Percentiles rank a stretch among this genome's conserved stretches.
phyloP scores from a whole-genome alignment of 2,329 filamentous ascomycete genomes.

The Iodosphaeria phyllophila region DNA sequence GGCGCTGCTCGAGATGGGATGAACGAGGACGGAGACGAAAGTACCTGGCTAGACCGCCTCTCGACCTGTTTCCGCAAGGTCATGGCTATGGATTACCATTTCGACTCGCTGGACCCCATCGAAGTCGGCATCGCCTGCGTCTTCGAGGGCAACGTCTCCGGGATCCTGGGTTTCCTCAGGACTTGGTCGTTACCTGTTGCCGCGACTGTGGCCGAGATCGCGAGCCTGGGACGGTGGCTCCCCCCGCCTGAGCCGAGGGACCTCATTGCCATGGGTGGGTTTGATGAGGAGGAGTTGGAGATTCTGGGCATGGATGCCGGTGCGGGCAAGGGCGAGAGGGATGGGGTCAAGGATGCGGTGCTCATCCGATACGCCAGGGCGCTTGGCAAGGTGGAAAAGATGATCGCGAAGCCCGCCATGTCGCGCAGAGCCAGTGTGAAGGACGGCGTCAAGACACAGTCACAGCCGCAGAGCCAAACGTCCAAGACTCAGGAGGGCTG shows the following conservation, averaged over 20 bases:
- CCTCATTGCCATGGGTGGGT: conserved; percentile 39
- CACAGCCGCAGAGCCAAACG: no score
- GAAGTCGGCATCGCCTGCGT: conserved; percentile 70
- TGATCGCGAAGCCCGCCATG: no score
- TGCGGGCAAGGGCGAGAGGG: conserved; percentile 34
- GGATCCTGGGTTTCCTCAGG: conserved; percentile 54
- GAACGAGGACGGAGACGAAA: no score
- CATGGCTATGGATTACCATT: conserved; percentile 50
- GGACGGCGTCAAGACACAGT: conserved; percentile 14
- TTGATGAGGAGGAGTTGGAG: conserved; percentile 73
- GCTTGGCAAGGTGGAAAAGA: conserved; percentile 35
- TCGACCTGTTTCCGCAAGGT: conserved; percentile 51
- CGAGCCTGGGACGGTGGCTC: conserved; percentile 70
- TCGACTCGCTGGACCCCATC: conserved; percentile 56
- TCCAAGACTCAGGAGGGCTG: conserved; percentile 64
- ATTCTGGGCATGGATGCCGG: conserved; percentile 49
- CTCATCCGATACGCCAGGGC: conserved; percentile 58
- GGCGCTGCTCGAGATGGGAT: no score
- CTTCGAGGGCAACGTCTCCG: conserved; percentile 67
- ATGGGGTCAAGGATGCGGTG: conserved; percentile 61
- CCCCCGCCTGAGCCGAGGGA: conserved; percentile 35
- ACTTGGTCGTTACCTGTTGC: conserved; percentile 68
- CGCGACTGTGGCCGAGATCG: conserved; percentile 64
- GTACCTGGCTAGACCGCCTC: conserved; percentile 63
- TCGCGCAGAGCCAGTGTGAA: conserved; percentile 11